Conservation (phyloP, 2,329 filamentous ascomycete genomes). For the Diaporthe destruens region DNA sequence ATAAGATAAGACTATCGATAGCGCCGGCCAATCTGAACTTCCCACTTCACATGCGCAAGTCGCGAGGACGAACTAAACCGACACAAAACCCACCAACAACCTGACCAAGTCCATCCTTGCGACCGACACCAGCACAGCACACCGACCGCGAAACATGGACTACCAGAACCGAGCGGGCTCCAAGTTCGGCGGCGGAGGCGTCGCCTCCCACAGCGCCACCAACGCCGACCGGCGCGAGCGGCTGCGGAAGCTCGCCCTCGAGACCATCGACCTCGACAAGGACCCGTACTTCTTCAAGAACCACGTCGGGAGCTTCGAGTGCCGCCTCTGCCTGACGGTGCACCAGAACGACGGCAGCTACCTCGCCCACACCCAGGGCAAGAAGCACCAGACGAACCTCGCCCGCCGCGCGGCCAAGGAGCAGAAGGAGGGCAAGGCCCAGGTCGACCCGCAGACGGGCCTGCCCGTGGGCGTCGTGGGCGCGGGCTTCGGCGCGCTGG, state of each 20-base stretch:
- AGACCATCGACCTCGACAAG: constrained; percentile 99
- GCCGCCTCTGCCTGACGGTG: constrained; percentile 94
- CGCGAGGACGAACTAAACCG: neutral
- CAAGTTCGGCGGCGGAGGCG: constrained; percentile 97
- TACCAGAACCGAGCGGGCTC: constrained; percentile 94
- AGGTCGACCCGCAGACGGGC: constrained; percentile 76
- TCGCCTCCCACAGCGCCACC: constrained; percentile 91
- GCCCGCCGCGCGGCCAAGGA: constrained; percentile 96
- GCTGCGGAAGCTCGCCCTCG: constrained; percentile 96
- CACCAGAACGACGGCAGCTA: constrained; percentile 99
- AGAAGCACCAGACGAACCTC: constrained; percentile 99
- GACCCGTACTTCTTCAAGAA: constrained; percentile 99
- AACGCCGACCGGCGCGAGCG: constrained; percentile 98
- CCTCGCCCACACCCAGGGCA: constrained; percentile 96
- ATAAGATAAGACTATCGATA: constrained; percentile 23
- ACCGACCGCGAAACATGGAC: constrained; percentile 63
- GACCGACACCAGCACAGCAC: neutral
- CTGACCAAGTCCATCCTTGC: neutral
- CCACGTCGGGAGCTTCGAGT: constrained; percentile 98
- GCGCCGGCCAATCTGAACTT: neutral
- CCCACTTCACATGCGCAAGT: neutral
- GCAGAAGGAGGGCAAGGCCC: constrained; percentile 85
- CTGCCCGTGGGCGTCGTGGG: constrained; percentile 82
- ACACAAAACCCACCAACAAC: neutral
- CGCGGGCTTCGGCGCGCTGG: constrained; percentile 68